Conservation (phyloP, 2,329 filamentous ascomycete genomes). For the Aspergillus hortae region DNA sequence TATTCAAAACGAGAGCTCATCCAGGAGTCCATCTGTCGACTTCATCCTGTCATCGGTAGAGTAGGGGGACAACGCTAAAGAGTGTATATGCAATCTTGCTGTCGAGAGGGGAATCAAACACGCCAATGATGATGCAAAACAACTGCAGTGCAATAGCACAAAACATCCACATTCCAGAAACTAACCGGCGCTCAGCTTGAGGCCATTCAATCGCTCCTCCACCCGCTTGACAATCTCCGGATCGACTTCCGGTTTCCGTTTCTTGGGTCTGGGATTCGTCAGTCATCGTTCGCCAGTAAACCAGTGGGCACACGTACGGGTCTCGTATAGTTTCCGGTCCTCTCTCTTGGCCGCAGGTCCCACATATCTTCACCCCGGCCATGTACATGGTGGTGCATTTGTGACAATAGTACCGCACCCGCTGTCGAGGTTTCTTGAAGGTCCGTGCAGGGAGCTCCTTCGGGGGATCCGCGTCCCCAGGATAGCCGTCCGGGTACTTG, state of each 20-base stretch:
- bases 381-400: constrained; percentile 33
- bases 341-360: constrained; percentile 39
- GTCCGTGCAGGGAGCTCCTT: constrained; percentile 32
- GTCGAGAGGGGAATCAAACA: constrained; percentile 1
- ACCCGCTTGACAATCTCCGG: constrained; percentile 37
- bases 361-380: constrained; percentile 31
- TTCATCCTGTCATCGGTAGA: neutral
- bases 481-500: constrained; percentile 45
- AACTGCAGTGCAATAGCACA: neutral
- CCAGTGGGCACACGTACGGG: constrained; percentile 31
- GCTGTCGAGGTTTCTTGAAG: constrained; percentile 34
- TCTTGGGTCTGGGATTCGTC: constrained; percentile 35
- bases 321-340: constrained; percentile 40
- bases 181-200: neutral
- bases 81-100: neutral
- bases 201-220: constrained; percentile 35
- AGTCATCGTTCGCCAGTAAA: neutral
- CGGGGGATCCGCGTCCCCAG: constrained; percentile 41
- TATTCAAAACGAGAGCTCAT: neutral
- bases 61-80: neutral
- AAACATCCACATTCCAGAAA: neutral
- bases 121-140: neutral
- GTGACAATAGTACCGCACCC: constrained; percentile 43
- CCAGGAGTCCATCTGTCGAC: neutral
- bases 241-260: constrained; percentile 36